Percentiles rank a stretch among this genome's conserved stretches.
These are phyloP conservation scores for Adansonia gregorii DNA, from an alignment of 441 rosid species.

Conservation along the genomic window DNA sequence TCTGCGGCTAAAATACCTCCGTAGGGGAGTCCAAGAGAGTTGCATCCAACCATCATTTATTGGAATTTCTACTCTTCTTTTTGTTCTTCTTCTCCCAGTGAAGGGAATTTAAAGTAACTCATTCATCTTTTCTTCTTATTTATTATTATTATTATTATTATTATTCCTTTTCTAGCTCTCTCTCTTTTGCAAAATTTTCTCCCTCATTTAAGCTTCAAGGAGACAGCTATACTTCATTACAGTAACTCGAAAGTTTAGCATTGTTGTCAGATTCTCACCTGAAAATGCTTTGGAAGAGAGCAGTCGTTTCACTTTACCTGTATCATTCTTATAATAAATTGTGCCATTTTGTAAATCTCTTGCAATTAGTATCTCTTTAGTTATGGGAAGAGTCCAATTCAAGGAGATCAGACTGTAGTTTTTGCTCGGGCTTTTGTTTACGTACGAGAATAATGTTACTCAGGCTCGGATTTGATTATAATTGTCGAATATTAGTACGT, in stretches of 20 bases:
- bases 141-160: too few relatives aligned
- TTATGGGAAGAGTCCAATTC: not conserved
- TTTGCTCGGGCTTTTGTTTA: not conserved
- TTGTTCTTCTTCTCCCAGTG: not conserved
- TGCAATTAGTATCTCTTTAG: not conserved
- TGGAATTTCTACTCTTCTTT: slow-evolving; percentile 10
- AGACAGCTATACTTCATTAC: slow-evolving; percentile 13
- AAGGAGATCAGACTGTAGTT: not conserved
- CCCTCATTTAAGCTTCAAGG: slow-evolving; percentile 6
- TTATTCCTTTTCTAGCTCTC: not conserved
- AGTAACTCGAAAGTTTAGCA: not conserved
- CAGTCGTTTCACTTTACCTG: slow-evolving; percentile 14
- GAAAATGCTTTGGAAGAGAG: slow-evolving; percentile 22
- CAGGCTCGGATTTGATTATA: too few relatives aligned
- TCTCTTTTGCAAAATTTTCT: not conserved
- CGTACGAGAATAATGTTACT: too few relatives aligned
- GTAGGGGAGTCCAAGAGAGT: slow-evolving; percentile 23
- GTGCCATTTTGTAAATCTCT: not conserved
- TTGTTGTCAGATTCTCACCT: slow-evolving; percentile 22
- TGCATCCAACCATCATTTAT: slow-evolving; percentile 10
- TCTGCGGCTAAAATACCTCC: slow-evolving; percentile 25
- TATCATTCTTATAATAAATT: not conserved
- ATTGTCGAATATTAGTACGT: too few relatives aligned
- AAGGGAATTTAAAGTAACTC: slow-evolving; percentile 24
- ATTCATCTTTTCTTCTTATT: not conserved